A percentile compares a stretch with the other conserved stretches of the same genome.
phyloP scores from a whole-genome alignment of 78 protist genomes.

The Dictyostelium citrinum region DNA sequence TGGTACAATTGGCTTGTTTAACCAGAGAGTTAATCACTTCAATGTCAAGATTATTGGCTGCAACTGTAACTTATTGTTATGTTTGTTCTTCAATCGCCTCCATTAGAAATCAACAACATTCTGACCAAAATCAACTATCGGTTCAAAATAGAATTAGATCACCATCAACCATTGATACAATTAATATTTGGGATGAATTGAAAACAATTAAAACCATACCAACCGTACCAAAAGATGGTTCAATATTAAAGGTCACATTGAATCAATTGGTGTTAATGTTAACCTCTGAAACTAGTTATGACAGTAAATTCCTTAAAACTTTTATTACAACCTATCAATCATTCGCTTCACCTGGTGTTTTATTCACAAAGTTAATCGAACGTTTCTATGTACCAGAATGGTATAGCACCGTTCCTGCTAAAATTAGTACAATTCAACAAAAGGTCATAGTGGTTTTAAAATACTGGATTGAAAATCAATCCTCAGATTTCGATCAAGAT shows the following conservation, averaged over 20 bases:
- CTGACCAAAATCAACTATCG: neutral
- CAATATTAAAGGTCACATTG: conserved; percentile 4
- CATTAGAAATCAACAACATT: neutral
- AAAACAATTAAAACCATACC: conserved; percentile 21
- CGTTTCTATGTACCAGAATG: conserved; percentile 69
- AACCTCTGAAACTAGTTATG: conserved; percentile 28
- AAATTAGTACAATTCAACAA: conserved; percentile 46
- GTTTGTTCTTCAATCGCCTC: conserved; percentile 7
- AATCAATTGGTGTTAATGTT: conserved; percentile 55
- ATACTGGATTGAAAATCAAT: conserved; percentile 76
- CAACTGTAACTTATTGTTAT: conserved; percentile 41
- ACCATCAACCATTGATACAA: conserved; percentile 31
- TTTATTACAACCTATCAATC: conserved; percentile 72
- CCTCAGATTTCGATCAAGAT: conserved; percentile 74
- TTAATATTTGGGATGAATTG: conserved; percentile 66
- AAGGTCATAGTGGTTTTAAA: conserved; percentile 54
- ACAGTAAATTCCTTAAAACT: conserved; percentile 61
- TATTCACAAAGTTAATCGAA: conserved; percentile 44
- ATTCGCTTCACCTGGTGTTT: conserved; percentile 52
- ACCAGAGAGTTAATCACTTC: conserved; percentile 1
- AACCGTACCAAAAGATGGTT: conserved; percentile 29
- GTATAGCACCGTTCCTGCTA: neutral
- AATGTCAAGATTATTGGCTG: conserved; percentile 27
- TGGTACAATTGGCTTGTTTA: conserved; percentile 39
- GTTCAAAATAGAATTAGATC: neutral